phyloP scores from a whole-genome alignment of 2,329 filamentous ascomycete species.

The Endoconidiophora laricicola region DNA sequence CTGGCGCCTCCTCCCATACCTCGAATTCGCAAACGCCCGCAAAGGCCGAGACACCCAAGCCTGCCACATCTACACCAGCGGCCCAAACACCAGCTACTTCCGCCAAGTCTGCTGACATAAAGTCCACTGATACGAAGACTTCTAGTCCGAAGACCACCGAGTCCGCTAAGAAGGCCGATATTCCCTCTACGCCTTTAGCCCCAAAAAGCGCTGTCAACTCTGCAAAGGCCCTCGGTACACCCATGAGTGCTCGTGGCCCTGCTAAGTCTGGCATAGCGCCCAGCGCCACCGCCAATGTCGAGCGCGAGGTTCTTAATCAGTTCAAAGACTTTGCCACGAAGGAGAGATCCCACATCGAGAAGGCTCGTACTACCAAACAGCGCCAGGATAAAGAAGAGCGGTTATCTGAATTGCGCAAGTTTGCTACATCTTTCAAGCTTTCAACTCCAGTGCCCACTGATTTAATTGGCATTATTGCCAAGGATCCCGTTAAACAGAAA shows the following conservation, averaged over 20 bases:
- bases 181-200: slow-evolving; percentile 11
- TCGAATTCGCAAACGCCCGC: slow-evolving; percentile 1
- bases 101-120: slow-evolving; percentile 20
- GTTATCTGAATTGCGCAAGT: slow-evolving; percentile 86
- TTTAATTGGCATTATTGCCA: slow-evolving; percentile 85
- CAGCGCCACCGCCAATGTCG: slow-evolving; percentile 43
- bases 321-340: slow-evolving; percentile 48
- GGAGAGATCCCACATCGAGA: slow-evolving; percentile 38
- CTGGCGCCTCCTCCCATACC: slow-evolving; percentile 3
- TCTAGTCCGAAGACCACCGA: slow-evolving; percentile 10
- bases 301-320: slow-evolving; percentile 42
- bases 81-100: slow-evolving; percentile 16
- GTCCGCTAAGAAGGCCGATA: slow-evolving; percentile 18
- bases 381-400: slow-evolving; percentile 77
- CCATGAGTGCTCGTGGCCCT: slow-evolving; percentile 25
- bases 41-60: slow-evolving; percentile 4
- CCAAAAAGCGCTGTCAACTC: slow-evolving; percentile 1
- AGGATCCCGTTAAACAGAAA: slow-evolving; percentile 87
- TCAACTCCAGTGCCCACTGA: slow-evolving; percentile 83
- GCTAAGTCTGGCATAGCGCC: slow-evolving; percentile 25
- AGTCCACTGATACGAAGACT: slow-evolving; percentile 17
- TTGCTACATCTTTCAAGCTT: slow-evolving; percentile 85
- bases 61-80: slow-evolving; percentile 2
- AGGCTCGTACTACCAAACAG: slow-evolving; percentile 38
- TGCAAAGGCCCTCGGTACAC: slow-evolving; percentile 18